Conservation (phyloP, 2,329 filamentous ascomycete species). For the Parastagonospora nodorum region DNA sequence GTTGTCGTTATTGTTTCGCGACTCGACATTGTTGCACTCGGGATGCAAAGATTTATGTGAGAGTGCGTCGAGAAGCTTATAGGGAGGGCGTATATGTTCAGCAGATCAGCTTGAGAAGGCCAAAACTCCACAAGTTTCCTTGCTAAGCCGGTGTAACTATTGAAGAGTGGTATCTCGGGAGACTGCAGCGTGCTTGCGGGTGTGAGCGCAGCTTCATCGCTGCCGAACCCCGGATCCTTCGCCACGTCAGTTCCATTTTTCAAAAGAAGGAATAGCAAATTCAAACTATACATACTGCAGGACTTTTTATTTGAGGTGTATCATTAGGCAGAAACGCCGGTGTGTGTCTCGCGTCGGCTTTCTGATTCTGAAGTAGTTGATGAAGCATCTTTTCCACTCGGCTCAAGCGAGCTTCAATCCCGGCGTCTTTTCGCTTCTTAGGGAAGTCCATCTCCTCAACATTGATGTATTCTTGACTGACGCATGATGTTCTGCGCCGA, state of each 20-base stretch:
- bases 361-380: slow-evolving; percentile 3
- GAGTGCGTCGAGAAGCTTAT: slow-evolving; percentile 40
- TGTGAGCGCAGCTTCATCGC: neutral
- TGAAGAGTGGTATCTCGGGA: neutral
- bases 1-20: slow-evolving; percentile 26
- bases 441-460: slow-evolving; percentile 4
- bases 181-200: neutral
- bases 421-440: neutral
- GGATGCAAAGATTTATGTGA: slow-evolving; percentile 45
- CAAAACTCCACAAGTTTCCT: slow-evolving; percentile 45
- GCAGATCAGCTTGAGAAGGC: slow-evolving; percentile 48
- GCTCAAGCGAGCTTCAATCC: neutral
- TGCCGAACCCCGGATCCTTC: neutral
- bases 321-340: neutral
- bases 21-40: slow-evolving; percentile 27
- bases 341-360: neutral
- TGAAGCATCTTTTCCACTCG: slow-evolving; percentile 10
- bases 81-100: slow-evolving; percentile 41
- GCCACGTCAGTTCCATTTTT: no score
- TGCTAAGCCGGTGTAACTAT: slow-evolving; percentile 22
- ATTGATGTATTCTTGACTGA: slow-evolving; percentile 26
- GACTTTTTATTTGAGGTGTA: neutral
- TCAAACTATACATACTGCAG: no score
- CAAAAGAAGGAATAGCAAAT: no score
- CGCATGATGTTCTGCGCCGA: slow-evolving; percentile 18